phyloP scores from a whole-genome alignment of 169 alveolate genomes.

The Plasmodium sp. region DNA sequence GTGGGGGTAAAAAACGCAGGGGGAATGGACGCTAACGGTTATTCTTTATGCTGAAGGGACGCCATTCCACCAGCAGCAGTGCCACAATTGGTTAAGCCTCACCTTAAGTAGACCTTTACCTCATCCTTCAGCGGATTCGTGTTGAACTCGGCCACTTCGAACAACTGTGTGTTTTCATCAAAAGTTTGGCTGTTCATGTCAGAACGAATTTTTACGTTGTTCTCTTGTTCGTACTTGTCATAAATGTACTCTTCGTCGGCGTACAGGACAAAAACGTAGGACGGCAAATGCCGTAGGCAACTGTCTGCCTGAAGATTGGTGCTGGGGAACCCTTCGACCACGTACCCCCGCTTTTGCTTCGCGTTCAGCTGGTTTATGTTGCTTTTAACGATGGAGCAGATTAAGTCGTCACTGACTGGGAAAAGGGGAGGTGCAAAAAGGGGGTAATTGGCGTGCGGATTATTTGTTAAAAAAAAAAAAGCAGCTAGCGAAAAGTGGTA shows the following conservation, averaged over 20 bases:
- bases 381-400: slow-evolving; percentile 34
- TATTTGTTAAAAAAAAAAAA: background rate
- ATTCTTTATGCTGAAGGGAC: background rate
- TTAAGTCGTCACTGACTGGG: slow-evolving; percentile 31
- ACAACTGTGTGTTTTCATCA: slow-evolving; percentile 8
- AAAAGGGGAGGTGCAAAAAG: background rate
- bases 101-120: slow-evolving; percentile 53
- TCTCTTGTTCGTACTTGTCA: slow-evolving; percentile 55
- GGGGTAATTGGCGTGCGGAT: background rate
- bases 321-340: slow-evolving; percentile 45
- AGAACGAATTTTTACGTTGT: background rate
- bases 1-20: background rate
- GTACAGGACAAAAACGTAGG: slow-evolving; percentile 29
- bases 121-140: slow-evolving; percentile 22
- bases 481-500: background rate
- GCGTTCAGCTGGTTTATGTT: slow-evolving; percentile 33
- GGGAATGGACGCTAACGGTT: background rate
- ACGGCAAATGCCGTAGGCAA: slow-evolving; percentile 46
- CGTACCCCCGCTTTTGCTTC: slow-evolving; percentile 38
- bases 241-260: slow-evolving; percentile 68
- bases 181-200: background rate
- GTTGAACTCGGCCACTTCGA: slow-evolving; percentile 16
- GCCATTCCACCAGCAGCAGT: background rate
- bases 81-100: background rate
- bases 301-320: slow-evolving; percentile 56